phyloP scores from a whole-genome alignment of 495 filamentous ascomycete species.

The Bryoglossum gracile region DNA sequence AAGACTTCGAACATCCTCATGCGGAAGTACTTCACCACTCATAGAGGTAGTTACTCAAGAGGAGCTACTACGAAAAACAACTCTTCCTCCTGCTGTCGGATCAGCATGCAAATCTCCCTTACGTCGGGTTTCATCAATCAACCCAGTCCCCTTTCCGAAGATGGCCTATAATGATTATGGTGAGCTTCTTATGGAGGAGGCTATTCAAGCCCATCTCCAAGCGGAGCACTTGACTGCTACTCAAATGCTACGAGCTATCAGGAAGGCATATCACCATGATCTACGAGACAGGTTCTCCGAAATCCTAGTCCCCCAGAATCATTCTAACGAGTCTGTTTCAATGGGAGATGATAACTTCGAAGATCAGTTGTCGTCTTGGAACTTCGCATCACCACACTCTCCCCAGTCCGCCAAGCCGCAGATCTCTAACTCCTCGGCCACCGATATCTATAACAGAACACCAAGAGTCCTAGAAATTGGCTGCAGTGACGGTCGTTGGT shows the following conservation, averaged over 20 bases:
- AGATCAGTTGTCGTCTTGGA: slow-evolving; percentile 12
- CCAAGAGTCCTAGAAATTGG: slow-evolving; percentile 24
- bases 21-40: slow-evolving; percentile 2
- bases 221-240: slow-evolving; percentile 14
- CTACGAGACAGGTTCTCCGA: slow-evolving; percentile 15
- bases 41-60: slow-evolving; percentile 1
- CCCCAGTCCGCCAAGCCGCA: background rate
- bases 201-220: background rate
- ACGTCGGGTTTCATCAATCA: no score
- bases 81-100: no score
- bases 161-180: slow-evolving; percentile 26
- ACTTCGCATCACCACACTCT: slow-evolving; percentile 3
- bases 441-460: slow-evolving; percentile 11
- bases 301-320: slow-evolving; percentile 9
- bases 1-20: background rate
- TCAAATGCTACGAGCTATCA: slow-evolving; percentile 14
- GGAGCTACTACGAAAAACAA: background rate
- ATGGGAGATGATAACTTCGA: slow-evolving; percentile 7
- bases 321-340: slow-evolving; percentile 4
- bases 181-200: slow-evolving; percentile 13
- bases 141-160: no score
- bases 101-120: no score
- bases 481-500: slow-evolving; percentile 24
- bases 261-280: slow-evolving; percentile 18
- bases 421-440: background rate